Percentiles rank a stretch among this genome's conserved stretches.
Conservation (phyloP, 2,329 filamentous ascomycete genomes). For the Trichoderma atrobrunneum region DNA sequence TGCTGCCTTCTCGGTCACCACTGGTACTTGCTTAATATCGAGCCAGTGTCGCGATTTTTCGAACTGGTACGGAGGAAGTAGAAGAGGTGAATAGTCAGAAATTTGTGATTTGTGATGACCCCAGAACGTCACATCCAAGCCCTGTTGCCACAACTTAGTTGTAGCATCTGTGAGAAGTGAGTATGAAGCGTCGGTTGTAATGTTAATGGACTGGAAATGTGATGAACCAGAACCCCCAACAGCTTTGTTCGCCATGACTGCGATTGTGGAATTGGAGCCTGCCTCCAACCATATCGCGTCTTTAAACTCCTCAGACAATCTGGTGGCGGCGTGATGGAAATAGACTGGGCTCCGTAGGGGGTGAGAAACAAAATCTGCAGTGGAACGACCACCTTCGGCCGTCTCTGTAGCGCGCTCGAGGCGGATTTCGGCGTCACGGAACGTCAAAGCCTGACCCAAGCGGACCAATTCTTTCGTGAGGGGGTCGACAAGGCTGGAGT, state of each 20-base stretch:
- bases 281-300: constrained; percentile 36
- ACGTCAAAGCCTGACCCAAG: constrained; percentile 23
- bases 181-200: no score
- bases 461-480: constrained; percentile 29
- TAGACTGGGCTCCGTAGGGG: neutral
- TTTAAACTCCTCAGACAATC: neutral
- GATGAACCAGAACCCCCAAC: neutral
- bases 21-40: constrained; percentile 26
- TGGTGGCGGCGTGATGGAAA: neutral
- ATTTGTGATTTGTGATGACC: no score
- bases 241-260: constrained; percentile 33
- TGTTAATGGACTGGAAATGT: constrained; percentile 17
- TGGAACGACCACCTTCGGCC: neutral
- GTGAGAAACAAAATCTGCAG: neutral
- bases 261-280: constrained; percentile 38
- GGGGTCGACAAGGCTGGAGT: constrained; percentile 41
- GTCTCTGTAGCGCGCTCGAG: neutral
- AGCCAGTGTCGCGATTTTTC: constrained; percentile 41
- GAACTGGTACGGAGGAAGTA: constrained; percentile 44
- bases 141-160: no score
- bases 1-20: no score
- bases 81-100: constrained; percentile 4
- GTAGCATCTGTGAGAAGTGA: no score
- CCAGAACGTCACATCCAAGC: no score
- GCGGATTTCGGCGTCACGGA: neutral